A percentile compares a stretch with the other conserved stretches of the same genome.
Evolutionary conservation across 2,329 filamentous ascomycete species (phyloP).

Genomic region (Penicillium sp.): DNA sequence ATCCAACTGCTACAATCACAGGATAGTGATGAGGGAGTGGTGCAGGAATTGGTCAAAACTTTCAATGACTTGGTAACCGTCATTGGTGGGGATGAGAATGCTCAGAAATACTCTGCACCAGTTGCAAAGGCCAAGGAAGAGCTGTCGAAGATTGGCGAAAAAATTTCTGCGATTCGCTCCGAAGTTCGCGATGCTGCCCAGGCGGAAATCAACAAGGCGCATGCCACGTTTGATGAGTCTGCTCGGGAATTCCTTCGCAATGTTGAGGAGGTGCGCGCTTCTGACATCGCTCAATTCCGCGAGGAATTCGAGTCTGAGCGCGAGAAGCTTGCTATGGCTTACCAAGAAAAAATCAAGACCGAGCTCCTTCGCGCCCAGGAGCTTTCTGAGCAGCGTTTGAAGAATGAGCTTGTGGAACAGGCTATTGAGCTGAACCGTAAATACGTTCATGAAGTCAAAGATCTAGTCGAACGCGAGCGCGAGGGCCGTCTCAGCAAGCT

Average conservation of each 20-base stretch:
- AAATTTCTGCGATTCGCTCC: constrained; percentile 68
- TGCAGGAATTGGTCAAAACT: constrained; percentile 90
- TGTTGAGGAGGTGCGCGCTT: constrained; percentile 75
- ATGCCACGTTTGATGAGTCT: constrained; percentile 76
- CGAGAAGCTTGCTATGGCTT: constrained; percentile 67
- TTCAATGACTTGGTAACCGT: constrained; percentile 94
- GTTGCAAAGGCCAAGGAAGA: constrained; percentile 82
- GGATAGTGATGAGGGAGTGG: constrained; percentile 74
- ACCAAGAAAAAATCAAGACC: constrained; percentile 71
- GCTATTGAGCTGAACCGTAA: constrained; percentile 80
- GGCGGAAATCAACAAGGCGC: constrained; percentile 63
- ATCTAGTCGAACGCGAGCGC: constrained; percentile 82
- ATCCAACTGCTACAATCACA: constrained; percentile 73
- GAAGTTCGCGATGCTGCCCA: constrained; percentile 66
- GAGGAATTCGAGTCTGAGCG: constrained; percentile 86
- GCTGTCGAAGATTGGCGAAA: constrained; percentile 67
- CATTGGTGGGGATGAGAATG: constrained; percentile 78
- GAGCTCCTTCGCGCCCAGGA: constrained; percentile 74
- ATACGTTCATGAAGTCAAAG: constrained; percentile 71
- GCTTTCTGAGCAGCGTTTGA: constrained; percentile 72
- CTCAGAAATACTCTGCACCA: constrained; percentile 68
- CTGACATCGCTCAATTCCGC: constrained; percentile 76
- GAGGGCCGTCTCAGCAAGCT: constrained; percentile 81
- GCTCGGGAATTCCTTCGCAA: constrained; percentile 81
- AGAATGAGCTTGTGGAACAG: constrained; percentile 85